Base-by-base conservation (phyloP, 257 asterid genomes). In the Lavandula angustifolia region DNA sequence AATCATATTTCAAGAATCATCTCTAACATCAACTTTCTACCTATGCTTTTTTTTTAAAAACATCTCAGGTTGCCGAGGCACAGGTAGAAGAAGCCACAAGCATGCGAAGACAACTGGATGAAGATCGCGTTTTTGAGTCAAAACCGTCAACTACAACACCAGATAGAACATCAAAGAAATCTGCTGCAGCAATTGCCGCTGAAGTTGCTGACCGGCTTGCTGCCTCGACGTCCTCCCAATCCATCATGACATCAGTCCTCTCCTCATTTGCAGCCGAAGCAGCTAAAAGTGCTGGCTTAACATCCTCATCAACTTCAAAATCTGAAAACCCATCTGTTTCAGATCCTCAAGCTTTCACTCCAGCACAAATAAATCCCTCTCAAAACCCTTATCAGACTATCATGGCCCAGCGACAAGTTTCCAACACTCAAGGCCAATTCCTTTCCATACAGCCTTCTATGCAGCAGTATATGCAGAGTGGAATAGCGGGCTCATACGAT, bases 241-340 rank as follows among this genome's bases (percentile, higher is more conserved):
- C 85, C 59, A 92, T 92, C 69, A 88, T 92, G 95, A 58, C 87
- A 4, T 85, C 96, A 1, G 95, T 87, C 67, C 96, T 92, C 63
- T 92, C 98, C 3, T 65, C 92, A 27, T 92, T 86, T 75, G 98
- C 95, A 38, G 98, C 98, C 8, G 89, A 92, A 82, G 95, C 79
- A 67, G 92, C 94, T 34, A 84, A 88, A 76, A 77, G 69, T n/a
- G 88, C 89, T 3, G 87, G 89, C 44, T 79, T 86, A 40, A 67
- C 85, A 42, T 76, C 84, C 4, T 64, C 88, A 42, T 73, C 91
- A 13, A 1, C 42, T 12, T 57, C 76, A 10, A 71, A 62, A 17
- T 69, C 84, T 0, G 86, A 80, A 56, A 78, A 65, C 41, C 58
- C 29, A 7, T 47, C 84, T 1, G 52, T 63, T 60, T 62, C 85